Evolutionary conservation across 83 land plant genomes (phyloP).

Genomic region (Thuja plicata): DNA sequence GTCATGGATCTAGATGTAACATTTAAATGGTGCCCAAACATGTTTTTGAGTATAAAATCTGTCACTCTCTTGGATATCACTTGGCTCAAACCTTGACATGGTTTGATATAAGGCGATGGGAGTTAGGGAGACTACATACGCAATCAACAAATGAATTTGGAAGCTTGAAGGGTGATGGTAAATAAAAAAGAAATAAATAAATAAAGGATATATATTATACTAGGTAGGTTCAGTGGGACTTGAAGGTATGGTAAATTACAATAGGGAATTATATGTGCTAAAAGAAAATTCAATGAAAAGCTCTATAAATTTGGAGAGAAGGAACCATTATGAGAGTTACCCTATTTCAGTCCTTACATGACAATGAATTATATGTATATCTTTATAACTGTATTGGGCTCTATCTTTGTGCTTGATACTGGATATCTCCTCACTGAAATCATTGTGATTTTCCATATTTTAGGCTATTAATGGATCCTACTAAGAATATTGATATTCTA

Average conservation of each 20-base stretch:
- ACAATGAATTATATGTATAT: no score
- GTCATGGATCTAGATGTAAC: background rate
- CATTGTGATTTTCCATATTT: no score
- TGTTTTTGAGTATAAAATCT: background rate
- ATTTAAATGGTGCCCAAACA: background rate
- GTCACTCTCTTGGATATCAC: background rate
- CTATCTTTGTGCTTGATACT: no score
- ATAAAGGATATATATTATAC: background rate
- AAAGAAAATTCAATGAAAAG: background rate
- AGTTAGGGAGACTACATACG: background rate
- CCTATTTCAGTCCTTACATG: background rate
- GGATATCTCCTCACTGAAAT: no score
- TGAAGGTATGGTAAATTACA: background rate
- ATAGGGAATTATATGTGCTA: background rate
- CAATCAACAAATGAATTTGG: background rate
- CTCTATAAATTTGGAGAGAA: background rate
- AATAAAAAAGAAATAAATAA: background rate
- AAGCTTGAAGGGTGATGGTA: background rate
- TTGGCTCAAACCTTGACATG: no score
- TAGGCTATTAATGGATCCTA: no score
- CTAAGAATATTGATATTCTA: no score
- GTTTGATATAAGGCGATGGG: background rate
- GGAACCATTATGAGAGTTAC: background rate
- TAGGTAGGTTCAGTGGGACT: background rate
- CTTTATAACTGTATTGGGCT: no score